A percentile compares a stretch with the other conserved stretches of the same genome.
These are phyloP conservation scores for Ophiostoma triangulosporum DNA, from an alignment of 2,329 filamentous ascomycete species.

Conservation along the genomic window DNA sequence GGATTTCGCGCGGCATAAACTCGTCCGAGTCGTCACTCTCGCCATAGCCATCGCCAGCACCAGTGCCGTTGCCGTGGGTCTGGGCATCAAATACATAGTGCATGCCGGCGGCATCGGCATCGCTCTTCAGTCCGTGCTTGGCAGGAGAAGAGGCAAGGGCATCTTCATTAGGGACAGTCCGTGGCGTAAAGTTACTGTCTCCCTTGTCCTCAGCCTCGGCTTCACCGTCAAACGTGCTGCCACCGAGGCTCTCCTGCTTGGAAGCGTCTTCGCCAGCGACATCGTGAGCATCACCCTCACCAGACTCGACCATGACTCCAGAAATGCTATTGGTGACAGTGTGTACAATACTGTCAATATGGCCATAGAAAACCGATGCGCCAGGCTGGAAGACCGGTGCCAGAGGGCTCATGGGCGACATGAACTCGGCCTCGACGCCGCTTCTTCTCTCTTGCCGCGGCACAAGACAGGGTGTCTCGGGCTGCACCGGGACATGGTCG, in stretches of 20 bases:
- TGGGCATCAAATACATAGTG: neutral
- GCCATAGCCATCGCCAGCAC: neutral
- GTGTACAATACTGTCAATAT: neutral
- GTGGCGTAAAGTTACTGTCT: neutral
- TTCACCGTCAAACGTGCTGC: neutral
- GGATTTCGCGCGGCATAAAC: neutral
- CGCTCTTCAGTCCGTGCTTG: neutral
- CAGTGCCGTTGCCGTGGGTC: neutral
- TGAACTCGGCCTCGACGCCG: neutral
- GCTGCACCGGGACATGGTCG: neutral
- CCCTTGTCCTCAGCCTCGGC: neutral
- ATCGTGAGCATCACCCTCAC: too few relatives aligned
- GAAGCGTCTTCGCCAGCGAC: neutral
- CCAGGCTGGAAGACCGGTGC: conserved; percentile 22
- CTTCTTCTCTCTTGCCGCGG: neutral
- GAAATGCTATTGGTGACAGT: neutral
- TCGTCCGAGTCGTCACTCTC: neutral
- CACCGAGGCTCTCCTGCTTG: neutral
- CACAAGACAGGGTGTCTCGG: neutral
- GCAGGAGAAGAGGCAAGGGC: neutral
- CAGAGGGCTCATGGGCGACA: conserved; percentile 8
- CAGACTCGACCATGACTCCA: neutral
- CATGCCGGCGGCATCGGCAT: neutral
- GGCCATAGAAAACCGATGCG: neutral
- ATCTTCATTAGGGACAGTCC: neutral